Base-by-base conservation (phyloP, 2,329 filamentous ascomycete species). In the Botrytis medusae region DNA sequence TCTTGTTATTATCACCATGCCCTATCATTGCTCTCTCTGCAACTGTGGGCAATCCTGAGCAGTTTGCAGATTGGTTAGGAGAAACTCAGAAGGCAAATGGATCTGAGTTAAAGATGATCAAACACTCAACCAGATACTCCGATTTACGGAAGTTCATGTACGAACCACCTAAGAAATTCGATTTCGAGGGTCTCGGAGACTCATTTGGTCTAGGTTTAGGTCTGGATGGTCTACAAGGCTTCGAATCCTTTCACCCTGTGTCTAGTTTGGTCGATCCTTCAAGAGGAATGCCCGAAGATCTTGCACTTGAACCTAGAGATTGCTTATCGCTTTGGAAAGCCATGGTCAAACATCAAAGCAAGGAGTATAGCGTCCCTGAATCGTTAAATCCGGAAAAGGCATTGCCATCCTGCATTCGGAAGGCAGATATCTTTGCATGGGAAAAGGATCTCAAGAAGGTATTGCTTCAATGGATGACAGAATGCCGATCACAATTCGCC, bases 21-120 rank as follows among this genome's bases (percentile, higher is more conserved):
- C 92, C 91, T 0, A 92, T 95, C 68, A 92, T 95, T 75, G 92
- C 92, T 0, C 85, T 95, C 1, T 95, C 92, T 1, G 93, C 92
- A 1, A 95, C 93, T 0, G 90, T 95, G 22, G 92, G 92, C 6
- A 95, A 95, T 75, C 91, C 92, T 0, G 81, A 86, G 2, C 88
- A 92, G 77, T 94, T 95, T 82, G 87, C 84, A 71, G 84, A 86
- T 42, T 95, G 92, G 92, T 85, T 95, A 0, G 83, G 84, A 1
- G 85, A 85, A 4, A 90, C 91, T 0, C 91, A 94, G 77, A 86
- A 85, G 73, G 84, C 86, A 1, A 90, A 90, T 73, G 90, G 91
- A 0, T 86, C 87, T 59, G 85, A 91, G 0, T 79, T 95, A 22
- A 87, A 87, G 34, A 92, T 92, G 86, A 88, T 95, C 20, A 84